phyloP scores from a whole-genome alignment of 805 yeast genomes.

The Myxozyma monticola region DNA sequence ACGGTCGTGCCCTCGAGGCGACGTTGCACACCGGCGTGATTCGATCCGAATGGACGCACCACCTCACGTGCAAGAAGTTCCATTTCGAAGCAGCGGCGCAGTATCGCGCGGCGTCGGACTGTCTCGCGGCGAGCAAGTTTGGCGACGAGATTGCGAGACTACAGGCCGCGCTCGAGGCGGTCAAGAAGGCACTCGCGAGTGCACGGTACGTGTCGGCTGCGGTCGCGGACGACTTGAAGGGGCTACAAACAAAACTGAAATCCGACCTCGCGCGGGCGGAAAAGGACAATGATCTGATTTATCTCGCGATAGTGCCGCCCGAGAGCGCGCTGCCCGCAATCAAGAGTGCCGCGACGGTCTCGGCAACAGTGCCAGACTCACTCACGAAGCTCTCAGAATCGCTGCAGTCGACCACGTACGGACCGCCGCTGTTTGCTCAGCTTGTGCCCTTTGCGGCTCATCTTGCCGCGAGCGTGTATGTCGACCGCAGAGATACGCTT shows the following conservation, averaged over 20 bases:
- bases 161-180: constrained; percentile 44
- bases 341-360: constrained; percentile 57
- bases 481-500: constrained; percentile 61
- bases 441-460: constrained; percentile 67
- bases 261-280: constrained; percentile 57
- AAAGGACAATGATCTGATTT: constrained; percentile 78
- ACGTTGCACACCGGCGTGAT: constrained; percentile 52
- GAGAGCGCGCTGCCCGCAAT: constrained; percentile 44
- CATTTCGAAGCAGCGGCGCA: constrained; percentile 75
- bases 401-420: constrained; percentile 22
- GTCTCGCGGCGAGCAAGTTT: constrained; percentile 52
- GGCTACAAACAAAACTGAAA: constrained; percentile 49
- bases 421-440: constrained; percentile 50
- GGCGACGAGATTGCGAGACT: constrained; percentile 73
- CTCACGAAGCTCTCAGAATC: constrained; percentile 40
- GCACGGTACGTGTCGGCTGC: constrained; percentile 46
- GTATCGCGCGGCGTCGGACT: constrained; percentile 57
- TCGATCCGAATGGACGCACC: constrained; percentile 65
- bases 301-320: constrained; percentile 64
- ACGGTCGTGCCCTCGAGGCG: constrained; percentile 47
- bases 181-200: constrained; percentile 43
- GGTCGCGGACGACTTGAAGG: constrained; percentile 54
- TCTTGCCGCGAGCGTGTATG: constrained; percentile 65
- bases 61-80: constrained; percentile 54
- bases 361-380: constrained; percentile 45